These are phyloP conservation scores for Kwoniella dejecticola DNA, from an alignment of 768 basidiomycete species.

Conservation along the genomic window DNA sequence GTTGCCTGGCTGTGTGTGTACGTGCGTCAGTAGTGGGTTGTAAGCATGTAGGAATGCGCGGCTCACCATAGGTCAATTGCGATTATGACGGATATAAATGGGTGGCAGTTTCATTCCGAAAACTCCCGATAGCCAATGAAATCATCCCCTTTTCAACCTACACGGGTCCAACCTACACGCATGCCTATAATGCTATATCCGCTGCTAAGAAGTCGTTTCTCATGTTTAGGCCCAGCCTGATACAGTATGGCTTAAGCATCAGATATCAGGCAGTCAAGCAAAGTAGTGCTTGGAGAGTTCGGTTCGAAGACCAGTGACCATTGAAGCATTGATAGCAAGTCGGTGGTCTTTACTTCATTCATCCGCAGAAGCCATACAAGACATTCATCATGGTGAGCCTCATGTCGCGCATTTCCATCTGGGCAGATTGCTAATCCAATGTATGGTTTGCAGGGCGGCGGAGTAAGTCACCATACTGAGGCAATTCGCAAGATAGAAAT, in stretches of 20 bases:
- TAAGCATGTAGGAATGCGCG: not conserved
- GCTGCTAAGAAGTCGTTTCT: too few relatives aligned
- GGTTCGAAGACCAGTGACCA: too few relatives aligned
- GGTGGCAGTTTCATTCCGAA: conserved; percentile 13
- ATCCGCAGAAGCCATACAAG: not conserved
- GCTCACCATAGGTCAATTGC: conserved; percentile 1
- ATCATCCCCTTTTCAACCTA: conserved; percentile 3
- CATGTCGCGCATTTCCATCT: not conserved
- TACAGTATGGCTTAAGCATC: too few relatives aligned
- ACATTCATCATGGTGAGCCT: conserved; percentile 23
- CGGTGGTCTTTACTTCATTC: not conserved
- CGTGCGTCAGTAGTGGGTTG: not conserved
- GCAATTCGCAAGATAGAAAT: too few relatives aligned
- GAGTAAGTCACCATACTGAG: conserved; percentile 17
- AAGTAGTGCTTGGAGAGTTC: too few relatives aligned
- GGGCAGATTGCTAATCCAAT: not conserved
- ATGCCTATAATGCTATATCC: too few relatives aligned
- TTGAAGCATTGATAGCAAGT: too few relatives aligned
- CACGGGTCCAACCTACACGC: not conserved
- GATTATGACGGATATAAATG: conserved; percentile 3
- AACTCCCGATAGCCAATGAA: conserved; percentile 26
- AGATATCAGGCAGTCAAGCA: too few relatives aligned
- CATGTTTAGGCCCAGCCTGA: too few relatives aligned
- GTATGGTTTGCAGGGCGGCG: conserved; percentile 23
- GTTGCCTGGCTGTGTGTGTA: not conserved